These are phyloP conservation scores for Wakefieldia striispora DNA, from an alignment of 768 basidiomycete species.

Conservation along the genomic window DNA sequence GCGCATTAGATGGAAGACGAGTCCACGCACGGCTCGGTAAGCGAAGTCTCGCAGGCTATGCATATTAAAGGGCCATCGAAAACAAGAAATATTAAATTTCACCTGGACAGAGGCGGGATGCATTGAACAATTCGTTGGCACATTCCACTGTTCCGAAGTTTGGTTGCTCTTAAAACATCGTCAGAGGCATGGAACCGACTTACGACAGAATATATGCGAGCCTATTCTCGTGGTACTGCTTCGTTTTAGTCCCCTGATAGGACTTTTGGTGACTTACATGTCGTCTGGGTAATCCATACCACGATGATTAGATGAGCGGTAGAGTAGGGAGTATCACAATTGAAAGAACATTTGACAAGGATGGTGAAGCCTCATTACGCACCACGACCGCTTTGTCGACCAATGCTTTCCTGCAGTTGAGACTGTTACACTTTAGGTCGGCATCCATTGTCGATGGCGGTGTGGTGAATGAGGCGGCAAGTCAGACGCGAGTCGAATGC, in stretches of 20 bases:
- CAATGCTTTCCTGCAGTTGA: conserved; percentile 66
- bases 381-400: conserved; percentile 85
- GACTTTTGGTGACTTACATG: conserved; percentile 39
- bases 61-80: conserved; percentile 2
- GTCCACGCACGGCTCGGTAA: conserved; percentile 69
- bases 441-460: conserved; percentile 62
- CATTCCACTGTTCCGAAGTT: conserved; percentile 58
- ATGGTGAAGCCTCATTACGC: conserved; percentile 30
- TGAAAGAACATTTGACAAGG: not conserved
- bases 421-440: conserved; percentile 76
- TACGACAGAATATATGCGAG: conserved; percentile 86
- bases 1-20: not conserved
- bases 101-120: conserved; percentile 79
- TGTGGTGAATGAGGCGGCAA: not conserved
- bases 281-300: conserved; percentile 40
- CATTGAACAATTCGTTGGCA: conserved; percentile 79
- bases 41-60: conserved; percentile 74
- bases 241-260: not conserved
- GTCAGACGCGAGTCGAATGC: too few species aligned
- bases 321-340: not conserved
- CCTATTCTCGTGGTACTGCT: conserved; percentile 39
- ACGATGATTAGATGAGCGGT: not conserved
- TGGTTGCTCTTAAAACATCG: not conserved
- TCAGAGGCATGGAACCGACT: conserved; percentile 3
- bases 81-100: not conserved